Conservation (phyloP, 139 green algal genomes). For the Diplosphaera chodatii region DNA sequence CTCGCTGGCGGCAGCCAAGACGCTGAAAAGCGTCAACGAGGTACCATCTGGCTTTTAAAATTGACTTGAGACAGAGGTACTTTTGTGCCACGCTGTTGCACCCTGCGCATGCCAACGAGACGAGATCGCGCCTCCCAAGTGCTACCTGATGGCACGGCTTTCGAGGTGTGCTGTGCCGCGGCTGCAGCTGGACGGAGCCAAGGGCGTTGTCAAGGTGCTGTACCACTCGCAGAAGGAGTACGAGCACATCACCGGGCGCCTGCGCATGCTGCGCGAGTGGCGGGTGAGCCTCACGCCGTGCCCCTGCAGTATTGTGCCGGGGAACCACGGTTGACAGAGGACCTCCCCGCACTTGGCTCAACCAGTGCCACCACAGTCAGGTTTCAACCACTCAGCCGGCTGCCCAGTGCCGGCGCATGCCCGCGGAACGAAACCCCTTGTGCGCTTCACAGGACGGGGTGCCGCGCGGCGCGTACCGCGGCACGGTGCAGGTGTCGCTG, state of each 20-base stretch:
- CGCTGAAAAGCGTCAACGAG: neutral
- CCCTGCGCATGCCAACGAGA: neutral
- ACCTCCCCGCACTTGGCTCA: no score
- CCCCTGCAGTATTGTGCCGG: neutral
- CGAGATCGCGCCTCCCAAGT: neutral
- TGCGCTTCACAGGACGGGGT: constrained; percentile 39
- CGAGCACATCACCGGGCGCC: constrained; percentile 16
- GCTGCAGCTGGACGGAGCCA: neutral
- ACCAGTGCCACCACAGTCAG: neutral
- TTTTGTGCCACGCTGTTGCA: no score
- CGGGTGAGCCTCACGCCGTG: constrained; percentile 2
- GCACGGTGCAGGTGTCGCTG: constrained; percentile 19
- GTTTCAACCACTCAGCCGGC: neutral
- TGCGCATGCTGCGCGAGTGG: constrained; percentile 29
- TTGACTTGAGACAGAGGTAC: no score
- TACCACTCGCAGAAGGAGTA: constrained; percentile 31
- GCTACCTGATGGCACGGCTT: neutral
- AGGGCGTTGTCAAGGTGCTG: constrained; percentile 11
- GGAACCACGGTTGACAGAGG: neutral
- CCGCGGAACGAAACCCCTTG: constrained; percentile 5
- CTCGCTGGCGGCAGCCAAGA: neutral
- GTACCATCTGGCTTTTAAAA: no score
- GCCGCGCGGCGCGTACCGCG: constrained; percentile 28
- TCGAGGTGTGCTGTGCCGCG: no score
- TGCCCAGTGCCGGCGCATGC: neutral